phyloP scores from a whole-genome alignment of 768 basidiomycete genomes.

The Hirschioporus abietinus region DNA sequence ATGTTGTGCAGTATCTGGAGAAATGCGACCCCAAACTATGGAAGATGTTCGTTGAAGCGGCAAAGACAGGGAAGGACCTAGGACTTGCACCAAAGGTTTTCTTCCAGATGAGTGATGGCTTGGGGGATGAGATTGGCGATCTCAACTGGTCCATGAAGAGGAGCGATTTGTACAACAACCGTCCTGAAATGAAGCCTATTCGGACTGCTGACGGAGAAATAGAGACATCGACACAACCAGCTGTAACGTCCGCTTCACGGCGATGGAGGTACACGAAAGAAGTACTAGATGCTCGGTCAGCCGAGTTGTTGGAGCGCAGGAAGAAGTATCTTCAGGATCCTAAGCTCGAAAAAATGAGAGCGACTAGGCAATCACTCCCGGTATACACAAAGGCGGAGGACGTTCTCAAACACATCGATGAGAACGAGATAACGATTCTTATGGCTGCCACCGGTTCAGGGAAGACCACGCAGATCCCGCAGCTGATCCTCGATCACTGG shows the following conservation, averaged over 20 bases:
- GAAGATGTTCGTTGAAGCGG: constrained; percentile 58
- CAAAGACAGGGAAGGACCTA: constrained; percentile 60
- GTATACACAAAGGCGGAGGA: constrained; percentile 64
- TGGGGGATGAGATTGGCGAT: constrained; percentile 69
- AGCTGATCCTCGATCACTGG: constrained; percentile 81
- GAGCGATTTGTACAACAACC: constrained; percentile 60
- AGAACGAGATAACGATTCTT: constrained; percentile 82
- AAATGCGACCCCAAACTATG: constrained; percentile 78
- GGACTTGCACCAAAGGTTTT: constrained; percentile 65
- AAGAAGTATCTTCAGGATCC: constrained; percentile 59
- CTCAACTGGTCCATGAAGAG: constrained; percentile 61
- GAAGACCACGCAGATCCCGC: constrained; percentile 93
- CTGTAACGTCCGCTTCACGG: constrained; percentile 17
- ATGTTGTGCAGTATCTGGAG: constrained; percentile 84
- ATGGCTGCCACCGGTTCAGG: constrained; percentile 91
- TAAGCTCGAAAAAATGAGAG: constrained; percentile 57
- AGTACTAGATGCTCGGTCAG: constrained; percentile 48
- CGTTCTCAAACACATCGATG: constrained; percentile 60
- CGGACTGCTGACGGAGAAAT: constrained; percentile 9
- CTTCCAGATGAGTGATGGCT: constrained; percentile 55
- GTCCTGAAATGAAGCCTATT: constrained; percentile 35
- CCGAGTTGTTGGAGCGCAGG: constrained; percentile 45
- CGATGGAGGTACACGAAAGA: constrained; percentile 25
- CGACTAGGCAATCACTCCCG: constrained; percentile 63
- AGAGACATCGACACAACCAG: constrained; percentile 6